Base-by-base conservation (phyloP, 78 protist species). In the Thecamonas trahens region DNA sequence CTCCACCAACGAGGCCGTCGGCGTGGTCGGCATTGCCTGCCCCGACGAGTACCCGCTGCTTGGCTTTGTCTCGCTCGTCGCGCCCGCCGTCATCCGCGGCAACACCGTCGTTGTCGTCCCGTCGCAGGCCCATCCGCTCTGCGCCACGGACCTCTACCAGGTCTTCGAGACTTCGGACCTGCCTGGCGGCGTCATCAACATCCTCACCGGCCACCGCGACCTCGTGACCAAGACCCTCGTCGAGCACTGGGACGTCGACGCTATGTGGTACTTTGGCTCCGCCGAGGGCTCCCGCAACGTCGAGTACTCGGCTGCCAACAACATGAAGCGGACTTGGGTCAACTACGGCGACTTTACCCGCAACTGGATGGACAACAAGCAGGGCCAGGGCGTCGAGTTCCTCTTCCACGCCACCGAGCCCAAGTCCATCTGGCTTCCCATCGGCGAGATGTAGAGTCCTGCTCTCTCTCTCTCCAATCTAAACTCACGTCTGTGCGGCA, bases 241-340 rank as follows among this genome's bases (percentile, higher is more conserved):
- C 6, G 72, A 66, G 63, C 72, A 66, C 38, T 58, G 22, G 50
- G 45, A 32, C n/a, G 44, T 44, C 42, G 45, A 37, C 52, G 47
- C 53, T 14, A 32, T 65, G 22, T 35, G 70, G 70, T 40, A 35
- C 70, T 63, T 63, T 39, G 69, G 69, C 32, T 63, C 69, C 50
- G 49, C n/a, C 22, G 68, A 38, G 68, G 68, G 68, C 1, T 2
- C n/a, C 20, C 26, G 13, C n/a, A 22, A 38, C 50, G 68, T 63
- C 37, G 68, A 63, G 68, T 17, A 32, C 39, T 11, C 55, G 13
- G 68, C 68, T 63, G 47, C 50, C 50, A n/a, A 29, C 22, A 63
- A 39, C 68, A 63, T 63, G 40, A 63, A 63, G 68, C 68, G 68
- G 42, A 63, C 50, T n/a, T 63, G 68, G 68, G 68, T 63, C 18